A percentile compares a stretch with the other conserved stretches of the same genome.
Conservation (phyloP, 1,139 yeast genomes). For the Blastobotrys indianensis region DNA sequence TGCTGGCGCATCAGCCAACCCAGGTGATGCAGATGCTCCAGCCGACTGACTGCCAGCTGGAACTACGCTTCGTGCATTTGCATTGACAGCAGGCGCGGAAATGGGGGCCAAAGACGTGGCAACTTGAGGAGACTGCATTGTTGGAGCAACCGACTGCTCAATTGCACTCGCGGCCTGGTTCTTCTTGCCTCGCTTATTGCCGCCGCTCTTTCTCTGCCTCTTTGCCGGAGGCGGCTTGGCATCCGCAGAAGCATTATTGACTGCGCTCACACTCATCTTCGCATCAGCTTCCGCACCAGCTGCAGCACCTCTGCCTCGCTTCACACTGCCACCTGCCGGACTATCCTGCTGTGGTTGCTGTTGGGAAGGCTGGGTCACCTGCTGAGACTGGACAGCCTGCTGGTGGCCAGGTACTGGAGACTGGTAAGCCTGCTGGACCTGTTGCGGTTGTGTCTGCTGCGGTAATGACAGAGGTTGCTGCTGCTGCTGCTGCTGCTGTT, state of each 20-base stretch:
- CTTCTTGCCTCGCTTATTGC: neutral
- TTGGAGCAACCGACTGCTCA: neutral
- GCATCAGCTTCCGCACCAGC: neutral
- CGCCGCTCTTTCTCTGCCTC: too few relatives aligned
- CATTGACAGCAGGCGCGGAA: too few relatives aligned
- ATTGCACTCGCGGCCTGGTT: neutral
- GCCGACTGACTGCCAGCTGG: neutral
- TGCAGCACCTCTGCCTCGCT: neutral
- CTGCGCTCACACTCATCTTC: slow-evolving; percentile 9
- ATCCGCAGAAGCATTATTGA: neutral
- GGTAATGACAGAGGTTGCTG: neutral
- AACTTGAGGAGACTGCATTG: too few relatives aligned
- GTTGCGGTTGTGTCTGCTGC: slow-evolving; percentile 1
- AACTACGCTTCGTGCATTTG: neutral
- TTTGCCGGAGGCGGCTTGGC: too few relatives aligned
- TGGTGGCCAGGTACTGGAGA: neutral
- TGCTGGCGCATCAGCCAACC: slow-evolving; percentile 3
- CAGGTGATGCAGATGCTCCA: neutral
- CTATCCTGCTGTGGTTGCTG: neutral
- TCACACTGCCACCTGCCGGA: neutral
- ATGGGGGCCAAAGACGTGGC: too few relatives aligned
- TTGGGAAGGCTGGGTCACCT: neutral
- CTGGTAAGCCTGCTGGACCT: slow-evolving; percentile 2
- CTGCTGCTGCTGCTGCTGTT: slow-evolving; percentile 2
- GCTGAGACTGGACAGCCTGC: slow-evolving; percentile 3